Base-by-base conservation (phyloP, 371 early-diverging fungal genomes). In the Apophysomyces sp. region DNA sequence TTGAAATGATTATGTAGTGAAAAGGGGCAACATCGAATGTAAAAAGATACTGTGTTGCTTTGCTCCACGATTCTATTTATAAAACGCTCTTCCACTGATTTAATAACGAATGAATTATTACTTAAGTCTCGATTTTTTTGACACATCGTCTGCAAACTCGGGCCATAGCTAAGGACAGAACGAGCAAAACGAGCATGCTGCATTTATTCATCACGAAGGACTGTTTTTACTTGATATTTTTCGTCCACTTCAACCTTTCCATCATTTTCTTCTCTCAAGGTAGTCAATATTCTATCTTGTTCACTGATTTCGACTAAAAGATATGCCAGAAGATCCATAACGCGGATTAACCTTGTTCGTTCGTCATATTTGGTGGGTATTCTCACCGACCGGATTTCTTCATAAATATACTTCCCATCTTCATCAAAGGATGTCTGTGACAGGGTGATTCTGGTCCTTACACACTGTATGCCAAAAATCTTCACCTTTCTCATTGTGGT, bases 371-470 rank as follows among this genome's bases (percentile, higher is more conserved):
- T 55, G n/a, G 32, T 55, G 32, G 32, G 32, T n/a, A 32, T 55
- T 55, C 36, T 55, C 31, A 32, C 55, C n/a, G 55, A 55, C 36
- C 34, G 55, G n/a, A 55, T n/a, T 55, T 32, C 55, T 55, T 55
- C 55, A 28, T 31, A 55, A 13, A 34, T 55, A 24, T 3, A 6
- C 32, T 55, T 55, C 36, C 32, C 55, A 31, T 55, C 21, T 55
- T 32, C 32, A 32, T 55, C 32, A 55, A 55, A 55, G 12, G 32
- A 55, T n/a, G 55, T 55, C 32, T 55, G 55, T 32, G 55, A 34
- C 24, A 31, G 11, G 13, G 32, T 55, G 16, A 55, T 32, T 15
- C 31, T 36, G 36, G 2, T 55, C 32, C 18, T 36, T 15, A 32
- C 55, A 28, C 40, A 40, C 3, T 40, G 40, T 3, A 40, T 2